These are phyloP conservation scores for Irpex rosettiformis DNA, from an alignment of 1,284 basidiomycete species.

Conservation along the genomic window DNA sequence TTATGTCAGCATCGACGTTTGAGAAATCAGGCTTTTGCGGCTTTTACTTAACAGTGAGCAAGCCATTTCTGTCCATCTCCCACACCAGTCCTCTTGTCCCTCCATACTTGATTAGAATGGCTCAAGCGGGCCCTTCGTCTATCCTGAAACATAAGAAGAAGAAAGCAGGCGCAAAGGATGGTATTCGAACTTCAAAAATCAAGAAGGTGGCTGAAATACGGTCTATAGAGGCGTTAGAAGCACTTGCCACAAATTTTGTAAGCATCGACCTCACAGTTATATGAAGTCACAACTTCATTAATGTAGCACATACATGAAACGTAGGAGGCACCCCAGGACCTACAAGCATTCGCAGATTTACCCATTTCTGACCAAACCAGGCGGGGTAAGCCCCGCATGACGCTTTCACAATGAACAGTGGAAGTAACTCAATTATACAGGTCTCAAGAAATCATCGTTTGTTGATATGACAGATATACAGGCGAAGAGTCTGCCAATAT, in stretches of 20 bases:
- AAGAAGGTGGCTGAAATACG: constrained; percentile 51
- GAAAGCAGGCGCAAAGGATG: constrained; percentile 10
- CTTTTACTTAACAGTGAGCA: neutral
- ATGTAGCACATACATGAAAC: constrained; percentile 14
- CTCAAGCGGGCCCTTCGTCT: neutral
- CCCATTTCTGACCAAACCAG: constrained; percentile 71
- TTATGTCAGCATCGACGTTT: neutral
- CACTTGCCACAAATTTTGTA: constrained; percentile 54
- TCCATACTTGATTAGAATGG: neutral
- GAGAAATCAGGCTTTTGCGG: neutral
- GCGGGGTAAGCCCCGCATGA: constrained; percentile 42
- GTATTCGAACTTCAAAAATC: constrained; percentile 30
- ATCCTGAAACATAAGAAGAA: neutral
- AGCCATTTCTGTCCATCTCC: no score
- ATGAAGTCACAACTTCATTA: constrained; percentile 15
- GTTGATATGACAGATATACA: constrained; percentile 86
- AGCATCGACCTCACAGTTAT: constrained; percentile 25
- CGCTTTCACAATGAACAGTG: neutral
- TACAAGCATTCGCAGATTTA: constrained; percentile 59
- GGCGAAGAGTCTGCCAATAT: constrained; percentile 56
- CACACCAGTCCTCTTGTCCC: neutral
- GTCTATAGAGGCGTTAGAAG: constrained; percentile 52
- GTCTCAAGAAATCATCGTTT: constrained; percentile 84
- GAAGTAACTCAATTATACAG: constrained; percentile 33
- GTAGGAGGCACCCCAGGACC: constrained; percentile 45